Evolutionary conservation across 106 monocot species (phyloP), one percentile per base, ranked within the genome.

Genomic region (Ottelia alismoides): DNA sequence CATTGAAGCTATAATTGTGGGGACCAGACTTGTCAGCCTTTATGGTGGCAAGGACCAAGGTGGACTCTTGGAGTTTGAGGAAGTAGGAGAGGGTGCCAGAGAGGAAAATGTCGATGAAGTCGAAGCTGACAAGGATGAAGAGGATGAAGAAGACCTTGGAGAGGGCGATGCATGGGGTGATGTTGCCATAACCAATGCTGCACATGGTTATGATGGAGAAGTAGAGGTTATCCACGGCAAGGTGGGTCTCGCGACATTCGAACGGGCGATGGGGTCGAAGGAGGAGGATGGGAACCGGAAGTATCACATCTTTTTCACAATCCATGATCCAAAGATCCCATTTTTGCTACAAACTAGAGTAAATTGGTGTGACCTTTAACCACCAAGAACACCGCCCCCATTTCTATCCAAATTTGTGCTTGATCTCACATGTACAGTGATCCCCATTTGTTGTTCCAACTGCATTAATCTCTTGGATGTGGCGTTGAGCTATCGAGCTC

Each of bases 121-220:
- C 91, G 49, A 92, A 92, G 12, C 85, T 85, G 19, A 92, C 27
- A 44, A 92, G 65, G 25, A 85, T 82, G 65, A 92, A 92, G 30
- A 73, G 62, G 58, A 92, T 76, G 20, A 85, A 85, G 76, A 92
- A 92, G 53, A 85, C 40, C 73, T 92, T 92, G 35, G 85, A 61
- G 9, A 49, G 17, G 12, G 81, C 48, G 14, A 85, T 85, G 32
- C 58, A 12, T 0, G 91, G 91, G 23, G 85, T 92, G 66, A 92
- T 92, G 65, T 92, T 85, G 2, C 91, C 91, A 49, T 92, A 92
- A 7, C 91, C 91, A 40, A 92, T 92, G 27, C 85, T 92, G 65
- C 85, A 92, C 85, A 85, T 85, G 49, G 91, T 85, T 26, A 92
- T 85, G 28, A 92, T 22, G 18, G 60, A 89, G 77, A 89, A 89